Evolutionary conservation across 2,329 filamentous ascomycete species (phyloP), one percentile per base, ranked within the genome.

Genomic region (Cercospora zeae-maydis): DNA sequence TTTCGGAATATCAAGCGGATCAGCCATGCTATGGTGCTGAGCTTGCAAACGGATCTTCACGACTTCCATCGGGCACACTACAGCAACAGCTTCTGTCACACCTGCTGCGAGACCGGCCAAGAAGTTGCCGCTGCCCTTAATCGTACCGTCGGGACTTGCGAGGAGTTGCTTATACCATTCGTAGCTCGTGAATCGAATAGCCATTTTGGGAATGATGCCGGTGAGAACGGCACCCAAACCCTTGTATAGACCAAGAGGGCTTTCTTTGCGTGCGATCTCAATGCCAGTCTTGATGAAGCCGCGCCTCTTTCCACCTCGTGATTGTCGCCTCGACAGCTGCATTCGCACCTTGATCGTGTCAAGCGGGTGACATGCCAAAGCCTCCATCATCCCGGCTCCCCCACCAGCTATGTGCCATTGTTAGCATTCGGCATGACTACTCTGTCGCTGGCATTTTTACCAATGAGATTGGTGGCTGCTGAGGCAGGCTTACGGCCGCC

Each of bases 271-370:
- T 59, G 96, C 87, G 72, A 99, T 98, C 71, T 96, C 90, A 66
- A 83, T 79, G 66, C 95, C 95, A 1, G 95, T 99, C 61, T 82
- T 82, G 68, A 97, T 76, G 81, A 99, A 99, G 67, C 95, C 93
- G 70, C 92, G 89, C 72, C 89, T 88, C 72, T 93, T 91, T 39
- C 79, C 86, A 65, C 95, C 95, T 61, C 92, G 92, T 69, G 90
- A 86, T 55, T 90, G 92, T 76, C 95, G 87, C 69, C 89, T 86
- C 61, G 95, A 98, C 64, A 99, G 88, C 81, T 99, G 95, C 96
- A 99, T 99, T 71, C 95, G 92, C 66, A 99, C 95, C 85, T 99
- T 97, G 82, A 98, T 96, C 64, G 93, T 97, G 78, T 97, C 92
- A 63, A 98, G 85, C 66, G 95, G 95, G 82, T 99, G 95, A 78